Conservation (phyloP, 192 early-diverging fungal genomes). For the Coemansia furcata region DNA sequence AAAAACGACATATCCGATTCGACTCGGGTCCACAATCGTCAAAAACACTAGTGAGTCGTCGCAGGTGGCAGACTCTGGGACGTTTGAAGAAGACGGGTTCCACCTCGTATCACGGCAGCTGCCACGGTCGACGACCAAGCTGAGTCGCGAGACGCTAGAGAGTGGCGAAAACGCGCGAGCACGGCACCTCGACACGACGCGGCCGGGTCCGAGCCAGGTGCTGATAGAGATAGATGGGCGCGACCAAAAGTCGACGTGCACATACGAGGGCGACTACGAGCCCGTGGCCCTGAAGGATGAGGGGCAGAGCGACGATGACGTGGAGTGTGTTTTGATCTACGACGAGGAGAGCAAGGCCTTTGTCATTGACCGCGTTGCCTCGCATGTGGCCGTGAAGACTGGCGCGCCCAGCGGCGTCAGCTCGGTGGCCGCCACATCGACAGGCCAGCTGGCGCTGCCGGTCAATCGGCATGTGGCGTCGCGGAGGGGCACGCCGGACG, state of each 20-base stretch:
- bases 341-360: slow-evolving; percentile 41
- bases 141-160: slow-evolving; percentile 44
- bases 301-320: background rate
- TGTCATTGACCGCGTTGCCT: slow-evolving; percentile 34
- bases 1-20: slow-evolving; percentile 32
- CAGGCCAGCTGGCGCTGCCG: slow-evolving; percentile 28
- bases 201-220: background rate
- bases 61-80: background rate
- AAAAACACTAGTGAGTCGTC: background rate
- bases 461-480: slow-evolving; percentile 11
- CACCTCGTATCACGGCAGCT: slow-evolving; percentile 43
- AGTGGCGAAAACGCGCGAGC: slow-evolving; percentile 22
- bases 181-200: slow-evolving; percentile 8
- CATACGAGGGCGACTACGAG: slow-evolving; percentile 48
- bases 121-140: slow-evolving; percentile 40
- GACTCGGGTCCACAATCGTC: slow-evolving; percentile 19
- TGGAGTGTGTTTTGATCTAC: slow-evolving; percentile 44
- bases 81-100: slow-evolving; percentile 17
- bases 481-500: slow-evolving; percentile 20
- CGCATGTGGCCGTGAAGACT: slow-evolving; percentile 13
- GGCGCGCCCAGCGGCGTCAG: slow-evolving; percentile 10
- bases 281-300: background rate
- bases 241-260: slow-evolving; percentile 34
- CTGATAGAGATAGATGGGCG: slow-evolving; percentile 31
- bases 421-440: background rate